Evolutionary conservation across 2,329 filamentous ascomycete species (phyloP).

Genomic region (Aciculosporium take): DNA sequence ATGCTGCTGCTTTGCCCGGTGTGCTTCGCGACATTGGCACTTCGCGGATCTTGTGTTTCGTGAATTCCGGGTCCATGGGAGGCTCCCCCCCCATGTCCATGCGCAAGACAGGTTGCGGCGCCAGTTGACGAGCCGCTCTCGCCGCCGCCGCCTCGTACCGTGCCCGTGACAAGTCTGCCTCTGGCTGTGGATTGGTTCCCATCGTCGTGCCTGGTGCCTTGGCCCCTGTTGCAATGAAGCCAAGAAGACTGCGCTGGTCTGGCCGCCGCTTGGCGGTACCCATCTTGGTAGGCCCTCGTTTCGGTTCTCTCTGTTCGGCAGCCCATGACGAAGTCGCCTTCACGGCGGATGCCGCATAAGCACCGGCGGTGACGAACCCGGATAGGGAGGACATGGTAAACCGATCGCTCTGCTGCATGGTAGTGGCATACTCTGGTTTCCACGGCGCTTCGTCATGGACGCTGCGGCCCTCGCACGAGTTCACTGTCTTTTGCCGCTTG

Average conservation of each 20-base stretch:
- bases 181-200: conserved; percentile 7
- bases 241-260: conserved; percentile 28
- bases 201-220: conserved; percentile 7
- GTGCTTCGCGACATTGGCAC: conserved; percentile 22
- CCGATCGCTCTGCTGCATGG: conserved; percentile 42
- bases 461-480: conserved; percentile 8
- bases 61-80: conserved; percentile 17
- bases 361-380: conserved; percentile 48
- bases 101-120: not conserved
- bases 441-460: conserved; percentile 19
- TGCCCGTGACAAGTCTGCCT: conserved; percentile 10
- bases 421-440: conserved; percentile 38
- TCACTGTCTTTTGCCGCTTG: conserved; percentile 17
- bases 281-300: conserved; percentile 11
- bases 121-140: conserved; percentile 10
- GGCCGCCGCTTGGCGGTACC: conserved; percentile 19
- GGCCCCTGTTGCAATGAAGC: conserved; percentile 21
- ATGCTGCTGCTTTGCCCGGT: conserved; percentile 8
- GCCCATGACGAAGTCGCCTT: conserved; percentile 7
- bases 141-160: conserved; percentile 14
- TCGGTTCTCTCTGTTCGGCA: conserved; percentile 5
- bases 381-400: conserved; percentile 45
- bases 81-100: conserved; percentile 9
- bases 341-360: conserved; percentile 21
- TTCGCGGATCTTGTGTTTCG: conserved; percentile 28